phyloP scores from a whole-genome alignment of 805 yeast genomes.

The Cyberlindnera mycetangii region DNA sequence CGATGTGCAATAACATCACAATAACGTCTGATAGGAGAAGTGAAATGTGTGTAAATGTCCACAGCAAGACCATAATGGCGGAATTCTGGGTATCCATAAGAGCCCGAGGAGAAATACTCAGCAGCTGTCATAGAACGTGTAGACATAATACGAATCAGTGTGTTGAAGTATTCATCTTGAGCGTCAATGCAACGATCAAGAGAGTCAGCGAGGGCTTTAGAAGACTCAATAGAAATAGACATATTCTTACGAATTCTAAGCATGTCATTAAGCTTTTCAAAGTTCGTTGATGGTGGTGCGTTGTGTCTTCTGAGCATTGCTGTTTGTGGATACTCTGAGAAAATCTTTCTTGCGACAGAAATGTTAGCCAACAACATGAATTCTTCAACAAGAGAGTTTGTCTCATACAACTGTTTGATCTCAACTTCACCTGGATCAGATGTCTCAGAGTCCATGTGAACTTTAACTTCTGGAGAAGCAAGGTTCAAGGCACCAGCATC shows the following conservation, averaged over 20 bases:
- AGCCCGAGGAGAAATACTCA: conserved; percentile 91
- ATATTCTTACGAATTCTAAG: conserved; percentile 74
- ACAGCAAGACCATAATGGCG: conserved; percentile 97
- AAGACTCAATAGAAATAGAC: conserved; percentile 75
- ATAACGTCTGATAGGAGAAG: conserved; percentile 96
- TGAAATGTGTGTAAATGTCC: conserved; percentile 96
- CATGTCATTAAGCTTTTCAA: conserved; percentile 87
- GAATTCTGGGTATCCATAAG: conserved; percentile 85
- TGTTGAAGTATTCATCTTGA: conserved; percentile 86
- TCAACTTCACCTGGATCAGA: conserved; percentile 96
- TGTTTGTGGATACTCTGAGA: conserved; percentile 92
- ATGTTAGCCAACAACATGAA: conserved; percentile 97
- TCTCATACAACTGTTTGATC: conserved; percentile 80
- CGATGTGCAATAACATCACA: conserved; percentile 98
- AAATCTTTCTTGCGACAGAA: conserved; percentile 90
- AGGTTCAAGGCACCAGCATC: conserved; percentile 95
- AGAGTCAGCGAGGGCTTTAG: conserved; percentile 90
- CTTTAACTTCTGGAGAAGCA: conserved; percentile 98
- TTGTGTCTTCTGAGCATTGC: conserved; percentile 98
- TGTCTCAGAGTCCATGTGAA: conserved; percentile 94
- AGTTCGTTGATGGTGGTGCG: conserved; percentile 93
- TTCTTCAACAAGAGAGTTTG: conserved; percentile 96
- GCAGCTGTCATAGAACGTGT: conserved; percentile 99
- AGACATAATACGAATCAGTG: conserved; percentile 91
- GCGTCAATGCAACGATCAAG: conserved; percentile 84